Base-by-base conservation (phyloP, 495 filamentous ascomycete species). In the Aspergillus bertholletiae region DNA sequence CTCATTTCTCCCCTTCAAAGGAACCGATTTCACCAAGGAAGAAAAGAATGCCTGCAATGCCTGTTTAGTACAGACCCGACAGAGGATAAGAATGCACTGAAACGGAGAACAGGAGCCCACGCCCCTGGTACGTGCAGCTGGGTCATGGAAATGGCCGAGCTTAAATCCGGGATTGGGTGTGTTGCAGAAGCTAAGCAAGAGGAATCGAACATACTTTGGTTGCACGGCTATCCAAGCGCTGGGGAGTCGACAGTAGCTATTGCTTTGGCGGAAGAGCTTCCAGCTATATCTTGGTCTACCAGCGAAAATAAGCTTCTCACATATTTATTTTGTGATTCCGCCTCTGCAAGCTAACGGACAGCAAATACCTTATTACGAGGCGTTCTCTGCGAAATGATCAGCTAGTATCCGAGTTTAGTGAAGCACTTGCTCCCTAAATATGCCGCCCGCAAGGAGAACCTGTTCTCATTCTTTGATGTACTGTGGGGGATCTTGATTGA, bases 301-400 rank as follows among this genome's bases (percentile, higher is more conserved):
- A 46, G 40, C 3, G 32, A 28, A 18, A 41, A 58, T 18, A 60
- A 48, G 22, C 47, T 49, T 9, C 49, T 70, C 5, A 49, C 64
- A 23, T 70, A 65, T 44, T 70, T 70, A 55, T 70, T 67, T 51
- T 70, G 64, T 43, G 64, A 67, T 34, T 63, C 64, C 0, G 61
- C 11, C 27, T 59, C 27, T 26, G 54, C 55, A 11, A 28, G 39
- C 15, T 51, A 39, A n/a, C 32, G 46, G 11, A 67, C 59, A 2
- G 64, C 56, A 13, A 52, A 27, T 6, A 28, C 59, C 15, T 57
- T 70, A 35, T 34, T 67, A 17, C 57, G 64, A 22, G 64, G 62
- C 2, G 56, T 70, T n/a, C 27, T 70, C 3, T 69, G 59, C 24
- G 64, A 71, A 39, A 43, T 71, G 7, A 52, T 68, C 27, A 34